phyloP scores from a whole-genome alignment of 331 rosid genomes.

The Cydonia oblonga region DNA sequence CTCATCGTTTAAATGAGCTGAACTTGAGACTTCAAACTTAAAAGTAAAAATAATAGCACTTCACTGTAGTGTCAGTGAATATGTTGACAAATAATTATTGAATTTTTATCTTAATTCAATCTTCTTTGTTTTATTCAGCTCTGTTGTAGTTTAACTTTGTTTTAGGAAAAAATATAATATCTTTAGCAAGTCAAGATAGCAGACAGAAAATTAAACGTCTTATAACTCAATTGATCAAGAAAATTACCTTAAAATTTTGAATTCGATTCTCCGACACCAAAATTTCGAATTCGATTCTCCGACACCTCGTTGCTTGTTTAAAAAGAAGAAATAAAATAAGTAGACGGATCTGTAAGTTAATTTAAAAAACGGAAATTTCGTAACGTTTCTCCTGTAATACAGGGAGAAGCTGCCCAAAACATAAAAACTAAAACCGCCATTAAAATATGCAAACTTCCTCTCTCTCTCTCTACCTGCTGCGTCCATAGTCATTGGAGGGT shows the following conservation, averaged over 20 bases:
- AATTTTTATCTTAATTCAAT: fast-evolving
- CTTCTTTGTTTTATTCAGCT: background rate
- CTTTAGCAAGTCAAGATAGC: background rate
- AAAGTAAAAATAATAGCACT: too few species aligned
- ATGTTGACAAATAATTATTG: background rate
- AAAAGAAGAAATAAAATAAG: background rate
- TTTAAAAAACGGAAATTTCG: background rate
- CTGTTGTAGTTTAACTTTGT: background rate
- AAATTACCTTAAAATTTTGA: background rate
- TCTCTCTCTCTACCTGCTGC: background rate
- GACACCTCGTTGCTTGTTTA: background rate
- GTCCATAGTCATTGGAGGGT: background rate
- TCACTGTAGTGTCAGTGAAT: too few species aligned
- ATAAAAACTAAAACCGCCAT: background rate
- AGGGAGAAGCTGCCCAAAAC: background rate
- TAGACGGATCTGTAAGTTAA: background rate
- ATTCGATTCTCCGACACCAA: fast-evolving
- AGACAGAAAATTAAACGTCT: too few species aligned
- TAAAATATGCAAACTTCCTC: background rate
- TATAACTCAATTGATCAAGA: too few species aligned
- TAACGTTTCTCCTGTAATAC: background rate
- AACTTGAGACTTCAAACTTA: too few species aligned
- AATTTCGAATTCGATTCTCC: background rate
- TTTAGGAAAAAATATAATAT: background rate
- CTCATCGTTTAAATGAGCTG: too few species aligned